Evolutionary conservation across 2,329 filamentous ascomycete species (phyloP).

Genomic region (Talaromyces funiculosus): DNA sequence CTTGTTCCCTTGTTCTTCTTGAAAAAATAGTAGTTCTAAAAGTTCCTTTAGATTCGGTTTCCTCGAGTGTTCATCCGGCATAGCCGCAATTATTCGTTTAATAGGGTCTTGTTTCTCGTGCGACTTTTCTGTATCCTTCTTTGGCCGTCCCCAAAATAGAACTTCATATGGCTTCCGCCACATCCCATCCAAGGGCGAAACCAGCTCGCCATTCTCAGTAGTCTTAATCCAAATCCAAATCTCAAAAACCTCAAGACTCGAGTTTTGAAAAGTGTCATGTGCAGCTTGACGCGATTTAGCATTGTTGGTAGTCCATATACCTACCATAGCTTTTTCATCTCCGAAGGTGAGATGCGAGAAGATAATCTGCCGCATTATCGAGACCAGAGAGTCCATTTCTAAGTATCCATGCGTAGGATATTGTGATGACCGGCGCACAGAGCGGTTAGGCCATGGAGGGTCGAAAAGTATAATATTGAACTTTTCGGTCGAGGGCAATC

Average conservation of each 20-base stretch:
- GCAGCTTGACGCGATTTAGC: conserved; percentile 44
- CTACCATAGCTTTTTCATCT: conserved; percentile 40
- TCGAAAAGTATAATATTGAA: conserved; percentile 59
- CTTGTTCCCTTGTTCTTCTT: not conserved
- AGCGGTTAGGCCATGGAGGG: conserved; percentile 60
- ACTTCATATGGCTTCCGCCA: conserved; percentile 61
- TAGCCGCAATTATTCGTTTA: conserved; percentile 51
- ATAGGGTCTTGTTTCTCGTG: conserved; percentile 23
- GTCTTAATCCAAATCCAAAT: conserved; percentile 63
- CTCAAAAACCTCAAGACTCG: conserved; percentile 48
- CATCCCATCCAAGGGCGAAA: conserved; percentile 46
- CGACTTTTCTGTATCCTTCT: conserved; percentile 11
- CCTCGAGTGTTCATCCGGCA: conserved; percentile 60
- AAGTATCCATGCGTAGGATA: conserved; percentile 37
- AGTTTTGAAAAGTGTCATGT: conserved; percentile 38
- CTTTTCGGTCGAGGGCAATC: conserved; percentile 22
- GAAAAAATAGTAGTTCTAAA: conserved; percentile 39
- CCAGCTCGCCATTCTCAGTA: conserved; percentile 48
- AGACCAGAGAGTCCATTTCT: conserved; percentile 25
- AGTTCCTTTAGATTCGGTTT: conserved; percentile 57
- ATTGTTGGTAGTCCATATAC: conserved; percentile 60
- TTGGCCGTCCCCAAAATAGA: conserved; percentile 42
- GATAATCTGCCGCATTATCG: conserved; percentile 41
- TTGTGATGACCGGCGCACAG: conserved; percentile 48
- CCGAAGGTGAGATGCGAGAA: conserved; percentile 33